Base-by-base conservation (phyloP, 2,329 filamentous ascomycete species). In the Trichoderma brevicompactum region DNA sequence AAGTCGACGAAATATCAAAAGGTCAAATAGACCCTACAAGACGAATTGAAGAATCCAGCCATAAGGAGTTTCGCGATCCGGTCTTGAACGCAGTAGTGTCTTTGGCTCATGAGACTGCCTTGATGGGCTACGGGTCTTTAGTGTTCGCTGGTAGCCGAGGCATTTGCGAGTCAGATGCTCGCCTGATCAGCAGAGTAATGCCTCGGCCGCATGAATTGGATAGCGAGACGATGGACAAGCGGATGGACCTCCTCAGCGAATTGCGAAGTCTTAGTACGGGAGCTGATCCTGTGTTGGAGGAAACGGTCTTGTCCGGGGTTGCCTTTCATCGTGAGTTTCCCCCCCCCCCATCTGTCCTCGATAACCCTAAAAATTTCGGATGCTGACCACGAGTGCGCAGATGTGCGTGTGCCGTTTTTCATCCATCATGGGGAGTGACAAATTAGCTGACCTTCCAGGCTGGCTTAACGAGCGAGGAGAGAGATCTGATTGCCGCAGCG, bases 121-220 rank as follows among this genome's bases (percentile, higher is more conserved):
- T 78, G n/a, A 82, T 84, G 46, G 90, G 89, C 1, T 91, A 87
- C 72, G 90, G 91, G 4, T 89, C 85, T 4, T 80, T 94, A 40
- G 85, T 94, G 1, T 94, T 94, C 73, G 90, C 89, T 66, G 85
- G 87, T 64, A 92, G 89, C 71, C 86, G 90, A 8, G 79, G 82
- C 60, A 83, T 84, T 10, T 91, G 89, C 70, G 90, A 93, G 74
- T 82, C 83, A 5, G 86, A 91, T 70, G 89, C 90, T n/a, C 76
- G 82, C 12, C 78, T 89, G 49, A 89, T 94, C 60, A 88, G 88
- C 69, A 83, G 87, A 64, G 87, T 86, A 9, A 83, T 93, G 80
- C 88, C 88, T 7, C 72, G 78, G 5, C 72, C 79, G 4, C 71
- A 79, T 15, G 79, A 82, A 55, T 71, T 86, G 17, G 79, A 83